Base-by-base conservation (phyloP, 2,329 filamentous ascomycete species). In the Sphaceloma murrayae region DNA sequence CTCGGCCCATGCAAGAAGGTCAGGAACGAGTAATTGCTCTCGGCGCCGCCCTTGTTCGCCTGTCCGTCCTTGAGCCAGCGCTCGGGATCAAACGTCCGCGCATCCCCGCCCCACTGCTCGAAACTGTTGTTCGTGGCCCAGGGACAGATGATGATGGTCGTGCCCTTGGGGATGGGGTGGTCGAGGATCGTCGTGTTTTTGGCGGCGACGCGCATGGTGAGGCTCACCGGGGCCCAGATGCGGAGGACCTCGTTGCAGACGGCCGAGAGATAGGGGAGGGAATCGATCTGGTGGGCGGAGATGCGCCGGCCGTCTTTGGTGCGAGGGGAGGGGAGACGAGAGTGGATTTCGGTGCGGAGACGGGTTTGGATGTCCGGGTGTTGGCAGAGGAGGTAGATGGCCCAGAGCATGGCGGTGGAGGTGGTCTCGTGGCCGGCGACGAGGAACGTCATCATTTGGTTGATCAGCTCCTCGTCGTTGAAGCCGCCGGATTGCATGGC, bases 401-500 rank as follows among this genome's bases (percentile, higher is more conserved):
- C 67, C 72, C 73, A 77, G 24, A 67, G 68, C 46, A 75, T 59
- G 13, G 72, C 65, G 10, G 63, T 65, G 27, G 73, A 70, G 5
- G 73, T 76, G 0, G 74, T 77, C 59, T 77, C 73, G 50, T 77
- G 68, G 31, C 67, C 69, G 0, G 85, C 85, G 1, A 80, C 81
- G 5, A 91, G 73, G 65, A 91, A 89, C 0, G 84, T 91, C 84
- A 93, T 91, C 58, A 91, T 74, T 63, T 94, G 86, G 59, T 91
- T 82, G 26, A 86, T 75, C n/a, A 94, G 74, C 48, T 85, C 78
- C 38, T 86, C 82, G 50, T 91, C 84, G 9, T 66, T 74, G 62
- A 93, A 91, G 4, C 70, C 77, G 34, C 82, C 83, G 29, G 78
- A 85, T 57, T 80, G 74, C 36, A 94, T 67, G 11, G 86, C 86